Base-by-base conservation (phyloP, 176 grass and related monocot species). In the Areca catechu region DNA sequence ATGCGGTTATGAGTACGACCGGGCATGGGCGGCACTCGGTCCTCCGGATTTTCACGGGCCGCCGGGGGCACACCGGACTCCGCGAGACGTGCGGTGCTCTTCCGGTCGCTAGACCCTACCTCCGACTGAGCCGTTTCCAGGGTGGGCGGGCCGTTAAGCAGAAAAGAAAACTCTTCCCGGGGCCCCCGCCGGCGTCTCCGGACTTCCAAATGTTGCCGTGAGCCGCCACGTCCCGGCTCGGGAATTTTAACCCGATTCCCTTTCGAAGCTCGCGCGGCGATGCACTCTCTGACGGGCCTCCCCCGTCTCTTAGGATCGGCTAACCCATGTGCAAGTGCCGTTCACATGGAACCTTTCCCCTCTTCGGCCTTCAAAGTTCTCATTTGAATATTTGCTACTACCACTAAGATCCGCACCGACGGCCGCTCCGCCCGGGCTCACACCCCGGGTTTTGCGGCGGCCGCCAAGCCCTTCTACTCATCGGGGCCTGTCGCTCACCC, bases 381-480 rank as follows among this genome's bases (percentile, higher is more conserved):
- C 78, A 81, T 81, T 81, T 81, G 78, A 81, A 81, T 81, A 81
- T 81, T 75, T 81, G 78, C 78, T 81, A 81, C 78, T 81, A 81
- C 71, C 78, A 81, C 78, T 71, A 81, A 81, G 78, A 81, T 81
- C 71, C 52, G 78, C 78, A 81, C 71, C 71, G 78, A 81, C 71
- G 71, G 71, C 20, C 78, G 58, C 78, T 81, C 78, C 71, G 78
- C 77, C 54, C 62, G 77, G 69, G 77, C 69, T 80, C 24, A 3
- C 24, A 3, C 24, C 24, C 1, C 24, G 2, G 24, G 24, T 24
- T 24, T 24, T 24, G 24, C 24, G 24, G 2, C 24, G 24, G 24
- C 24, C 24, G 24, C 24, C 24, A 3, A 2, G 24, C 24, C 24
- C 24, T 24, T 3, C 24, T 24, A 24, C 24, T 24, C 24, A 24